Conservation (phyloP, 148 eudicot species). For the Vaccinium macrocarpon region DNA sequence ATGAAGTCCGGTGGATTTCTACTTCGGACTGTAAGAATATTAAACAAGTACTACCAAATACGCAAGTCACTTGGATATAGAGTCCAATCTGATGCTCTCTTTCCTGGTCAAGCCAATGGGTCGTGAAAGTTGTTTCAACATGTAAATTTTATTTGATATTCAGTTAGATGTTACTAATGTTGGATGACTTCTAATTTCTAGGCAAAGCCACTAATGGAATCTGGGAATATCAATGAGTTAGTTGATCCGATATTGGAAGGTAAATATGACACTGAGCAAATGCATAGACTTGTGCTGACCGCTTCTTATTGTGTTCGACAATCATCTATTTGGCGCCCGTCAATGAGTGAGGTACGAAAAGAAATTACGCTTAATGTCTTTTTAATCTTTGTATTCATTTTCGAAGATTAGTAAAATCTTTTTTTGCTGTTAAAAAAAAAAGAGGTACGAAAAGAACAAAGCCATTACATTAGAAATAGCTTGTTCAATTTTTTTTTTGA, state of each 20-base stretch:
- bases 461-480: neutral
- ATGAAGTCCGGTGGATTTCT: too few species aligned
- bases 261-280: slow-evolving; percentile 50
- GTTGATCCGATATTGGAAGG: slow-evolving; percentile 65
- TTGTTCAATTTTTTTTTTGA: neutral
- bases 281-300: slow-evolving; percentile 55
- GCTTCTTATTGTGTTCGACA: slow-evolving; percentile 86
- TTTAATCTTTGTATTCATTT: too few species aligned
- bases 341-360: slow-evolving; percentile 67
- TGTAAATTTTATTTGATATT: too few species aligned
- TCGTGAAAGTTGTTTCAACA: too few species aligned
- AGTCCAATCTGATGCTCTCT: too few species aligned
- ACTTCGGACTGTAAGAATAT: too few species aligned
- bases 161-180: neutral
- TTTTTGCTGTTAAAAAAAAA: too few species aligned
- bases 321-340: slow-evolving; percentile 68
- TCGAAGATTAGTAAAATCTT: too few species aligned
- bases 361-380: too few species aligned
- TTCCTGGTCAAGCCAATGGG: too few species aligned
- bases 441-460: neutral
- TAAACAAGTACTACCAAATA: too few species aligned
- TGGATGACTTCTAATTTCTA: slow-evolving; percentile 17
- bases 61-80: too few species aligned
- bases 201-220: slow-evolving; percentile 85
- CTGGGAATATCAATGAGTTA: slow-evolving; percentile 54